These are phyloP conservation scores for Pleurotus tuber-regium DNA, from an alignment of 768 basidiomycete species.

Conservation along the genomic window DNA sequence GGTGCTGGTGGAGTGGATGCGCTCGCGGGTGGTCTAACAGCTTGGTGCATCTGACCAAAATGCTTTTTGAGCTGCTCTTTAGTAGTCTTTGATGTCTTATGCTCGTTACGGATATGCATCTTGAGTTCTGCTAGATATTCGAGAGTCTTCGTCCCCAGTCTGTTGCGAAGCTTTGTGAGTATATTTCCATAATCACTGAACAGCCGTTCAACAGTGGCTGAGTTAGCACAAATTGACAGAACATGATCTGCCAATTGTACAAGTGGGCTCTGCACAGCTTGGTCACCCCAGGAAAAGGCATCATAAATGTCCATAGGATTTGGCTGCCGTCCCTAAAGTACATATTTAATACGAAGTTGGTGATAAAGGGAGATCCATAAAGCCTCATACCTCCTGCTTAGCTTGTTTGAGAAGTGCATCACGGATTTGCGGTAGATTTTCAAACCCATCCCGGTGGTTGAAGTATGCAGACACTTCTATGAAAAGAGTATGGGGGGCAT, in stretches of 20 bases:
- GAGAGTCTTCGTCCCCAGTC: slow-evolving; percentile 18
- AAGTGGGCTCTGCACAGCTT: slow-evolving; percentile 10
- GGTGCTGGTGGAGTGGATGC: not conserved
- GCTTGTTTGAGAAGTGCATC: not conserved
- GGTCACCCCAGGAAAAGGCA: not conserved
- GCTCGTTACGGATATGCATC: slow-evolving; percentile 26
- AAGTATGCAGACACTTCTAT: not conserved
- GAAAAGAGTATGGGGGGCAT: not conserved
- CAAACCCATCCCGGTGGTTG: not conserved
- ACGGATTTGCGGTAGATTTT: too few species aligned
- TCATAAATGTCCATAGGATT: not conserved
- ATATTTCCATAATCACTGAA: slow-evolving; percentile 28
- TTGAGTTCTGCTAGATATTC: slow-evolving; percentile 23
- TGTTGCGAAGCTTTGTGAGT: slow-evolving; percentile 23
- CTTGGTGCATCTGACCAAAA: not conserved
- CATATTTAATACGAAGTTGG: not conserved
- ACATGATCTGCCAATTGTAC: slow-evolving; percentile 18
- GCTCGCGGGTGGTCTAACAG: not conserved
- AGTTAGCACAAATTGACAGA: slow-evolving; percentile 25
- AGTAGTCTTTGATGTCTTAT: slow-evolving; percentile 9
- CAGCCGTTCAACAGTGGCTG: slow-evolving; percentile 26
- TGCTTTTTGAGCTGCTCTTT: slow-evolving; percentile 4
- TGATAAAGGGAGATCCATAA: not conserved
- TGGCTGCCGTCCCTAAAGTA: not conserved
- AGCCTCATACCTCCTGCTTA: not conserved